Base-by-base conservation (phyloP, 495 filamentous ascomycete genomes). In the Lasiosphaeria ovina region DNA sequence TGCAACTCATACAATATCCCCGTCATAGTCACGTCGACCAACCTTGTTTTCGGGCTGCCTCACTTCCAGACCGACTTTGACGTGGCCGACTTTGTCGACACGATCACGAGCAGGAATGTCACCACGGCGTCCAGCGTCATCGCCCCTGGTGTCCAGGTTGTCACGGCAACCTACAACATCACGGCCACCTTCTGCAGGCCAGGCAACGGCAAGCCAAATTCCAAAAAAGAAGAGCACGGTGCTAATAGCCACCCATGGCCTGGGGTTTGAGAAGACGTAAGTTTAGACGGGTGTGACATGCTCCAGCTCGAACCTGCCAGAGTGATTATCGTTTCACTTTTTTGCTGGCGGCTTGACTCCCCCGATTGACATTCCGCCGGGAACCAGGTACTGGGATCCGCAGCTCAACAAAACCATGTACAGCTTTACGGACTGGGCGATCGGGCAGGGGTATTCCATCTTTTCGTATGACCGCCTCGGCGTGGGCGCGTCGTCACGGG, bases 381-480 rank as follows among this genome's bases (percentile, higher is more conserved):
- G 55, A 54, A 56, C 6, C 33, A 63, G 59, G 2, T 87, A 87
- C 66, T 87, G 85, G 85, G 82, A 87, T 58, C 70, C 81, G 3
- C 66, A 76, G 14, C 79, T 75, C 70, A 71, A 82, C 68, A 76
- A 79, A 59, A 78, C 72, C 60, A 79, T 77, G 32, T 83, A 83
- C 66, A 81, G 77, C 69, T 86, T 85, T 62, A 71, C 83, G 45
- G 76, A 83, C 57, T 74, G 72, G 24, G 84, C 78, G 5, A 71
- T 85, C 47, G 72, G 75, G 33, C 50, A 70, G 40, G 79, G 79
- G 7, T 86, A 79, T 63, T 77, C 76, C 8, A 81, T 80, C 24
- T 74, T 87, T 40, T 72, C 73, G n/a, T 83, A 79, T 48, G 84
- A 87, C 65, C 78, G 85, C 35, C 71, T 86, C 8, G 85, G 84